Evolutionary conservation across 768 basidiomycete genomes (phyloP).

Genomic region (Butyriboletus loyo): DNA sequence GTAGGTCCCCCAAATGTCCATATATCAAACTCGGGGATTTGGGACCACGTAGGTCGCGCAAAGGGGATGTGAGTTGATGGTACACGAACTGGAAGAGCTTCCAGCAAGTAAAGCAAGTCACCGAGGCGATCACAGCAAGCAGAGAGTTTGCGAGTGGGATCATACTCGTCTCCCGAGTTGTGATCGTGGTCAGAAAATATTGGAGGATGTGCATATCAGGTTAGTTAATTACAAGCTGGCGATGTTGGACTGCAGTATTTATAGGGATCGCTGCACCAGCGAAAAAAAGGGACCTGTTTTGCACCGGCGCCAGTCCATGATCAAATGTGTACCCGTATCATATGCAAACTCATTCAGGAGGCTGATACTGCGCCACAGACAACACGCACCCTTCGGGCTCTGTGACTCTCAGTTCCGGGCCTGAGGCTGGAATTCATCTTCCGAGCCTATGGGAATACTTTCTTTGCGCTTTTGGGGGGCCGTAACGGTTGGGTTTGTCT

Average conservation of each 20-base stretch:
- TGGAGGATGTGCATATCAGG: background rate
- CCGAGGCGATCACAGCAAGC: conserved; percentile 2
- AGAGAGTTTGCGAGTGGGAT: background rate
- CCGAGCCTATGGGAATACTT: too few species aligned
- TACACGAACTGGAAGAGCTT: conserved; percentile 28
- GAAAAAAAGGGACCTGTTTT: too few species aligned
- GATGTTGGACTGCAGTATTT: background rate
- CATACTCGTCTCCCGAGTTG: background rate
- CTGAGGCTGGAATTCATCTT: too few species aligned
- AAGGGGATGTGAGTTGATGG: conserved; percentile 38
- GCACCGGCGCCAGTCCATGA: background rate
- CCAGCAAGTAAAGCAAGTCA: conserved; percentile 31
- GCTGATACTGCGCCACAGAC: background rate
- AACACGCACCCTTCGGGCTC: too few species aligned
- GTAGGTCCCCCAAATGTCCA: conserved; percentile 48
- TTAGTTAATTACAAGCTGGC: background rate
- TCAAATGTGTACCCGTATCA: background rate
- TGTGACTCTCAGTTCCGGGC: too few species aligned
- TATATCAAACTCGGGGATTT: conserved; percentile 42
- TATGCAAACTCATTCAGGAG: too few species aligned
- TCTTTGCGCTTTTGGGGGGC: too few species aligned
- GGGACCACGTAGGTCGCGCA: conserved; percentile 52
- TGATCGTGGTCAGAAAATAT: background rate
- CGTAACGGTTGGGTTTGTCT: too few species aligned
- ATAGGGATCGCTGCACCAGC: background rate